Evolutionary conservation across 805 yeast genomes (phyloP).

Genomic region (Blastobotrys mokoenaii): DNA sequence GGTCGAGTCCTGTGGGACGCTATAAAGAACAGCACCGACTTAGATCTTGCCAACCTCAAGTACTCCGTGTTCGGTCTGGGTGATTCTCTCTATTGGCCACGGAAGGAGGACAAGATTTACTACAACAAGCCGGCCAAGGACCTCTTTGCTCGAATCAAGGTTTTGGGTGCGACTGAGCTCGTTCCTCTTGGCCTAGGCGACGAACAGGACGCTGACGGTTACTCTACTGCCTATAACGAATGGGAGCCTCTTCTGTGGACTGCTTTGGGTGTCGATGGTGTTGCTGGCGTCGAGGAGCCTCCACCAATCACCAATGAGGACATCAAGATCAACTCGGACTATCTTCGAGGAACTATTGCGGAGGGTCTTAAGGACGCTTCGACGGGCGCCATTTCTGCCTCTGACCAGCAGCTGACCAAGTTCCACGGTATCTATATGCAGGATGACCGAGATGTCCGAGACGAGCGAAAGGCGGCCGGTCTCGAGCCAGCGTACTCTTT

Average conservation of each 20-base stretch:
- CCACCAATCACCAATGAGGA: conserved; percentile 94
- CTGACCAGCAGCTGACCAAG: conserved; percentile 89
- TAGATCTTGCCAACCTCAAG: conserved; percentile 52
- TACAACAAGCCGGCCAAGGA: conserved; percentile 88
- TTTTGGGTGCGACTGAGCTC: conserved; percentile 67
- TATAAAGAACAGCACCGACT: conserved; percentile 49
- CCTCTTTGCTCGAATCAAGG: conserved; percentile 50
- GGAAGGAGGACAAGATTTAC: conserved; percentile 89
- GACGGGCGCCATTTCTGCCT: conserved; percentile 86
- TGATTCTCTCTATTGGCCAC: conserved; percentile 89
- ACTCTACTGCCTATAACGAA: conserved; percentile 75
- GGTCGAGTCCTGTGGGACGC: conserved; percentile 74
- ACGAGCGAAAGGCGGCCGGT: conserved; percentile 84
- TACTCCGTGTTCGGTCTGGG: conserved; percentile 70
- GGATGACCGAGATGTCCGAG: conserved; percentile 94
- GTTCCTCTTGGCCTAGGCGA: conserved; percentile 84
- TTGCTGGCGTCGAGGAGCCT: conserved; percentile 80
- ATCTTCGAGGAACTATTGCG: conserved; percentile 84
- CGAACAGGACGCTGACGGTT: conserved; percentile 97
- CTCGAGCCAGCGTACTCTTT: conserved; percentile 93
- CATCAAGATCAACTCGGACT: conserved; percentile 81
- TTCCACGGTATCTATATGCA: conserved; percentile 99
- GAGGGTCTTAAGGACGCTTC: conserved; percentile 73
- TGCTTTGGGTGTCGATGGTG: conserved; percentile 76
- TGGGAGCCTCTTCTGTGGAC: conserved; percentile 88